phyloP scores from a whole-genome alignment of 2,329 filamentous ascomycete genomes.

The Leptographium lundbergii region DNA sequence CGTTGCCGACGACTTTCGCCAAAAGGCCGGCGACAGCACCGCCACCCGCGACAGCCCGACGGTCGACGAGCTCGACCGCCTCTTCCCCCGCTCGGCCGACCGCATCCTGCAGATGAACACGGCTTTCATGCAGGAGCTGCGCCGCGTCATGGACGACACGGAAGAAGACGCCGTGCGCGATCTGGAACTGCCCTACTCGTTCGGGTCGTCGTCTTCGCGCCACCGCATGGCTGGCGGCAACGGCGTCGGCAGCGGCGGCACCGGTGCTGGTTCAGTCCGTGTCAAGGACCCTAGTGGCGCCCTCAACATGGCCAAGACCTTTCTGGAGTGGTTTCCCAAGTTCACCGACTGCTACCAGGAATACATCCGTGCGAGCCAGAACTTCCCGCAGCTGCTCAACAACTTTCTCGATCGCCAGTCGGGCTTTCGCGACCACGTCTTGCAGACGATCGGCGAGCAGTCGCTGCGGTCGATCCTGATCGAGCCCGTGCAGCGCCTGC shows the following conservation, averaged over 20 bases:
- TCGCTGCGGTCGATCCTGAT: slow-evolving; percentile 82
- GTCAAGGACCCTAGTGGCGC: slow-evolving; percentile 65
- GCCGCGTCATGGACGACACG: slow-evolving; percentile 65
- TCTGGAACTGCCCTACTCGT: slow-evolving; percentile 43
- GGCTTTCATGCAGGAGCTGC: slow-evolving; percentile 65
- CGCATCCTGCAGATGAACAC: slow-evolving; percentile 72
- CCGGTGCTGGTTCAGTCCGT: slow-evolving; percentile 27
- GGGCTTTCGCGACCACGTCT: slow-evolving; percentile 68
- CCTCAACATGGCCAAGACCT: slow-evolving; percentile 62
- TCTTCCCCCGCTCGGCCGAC: slow-evolving; percentile 74
- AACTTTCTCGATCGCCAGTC: slow-evolving; percentile 68
- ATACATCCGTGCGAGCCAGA: slow-evolving; percentile 82
- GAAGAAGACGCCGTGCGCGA: slow-evolving; percentile 70
- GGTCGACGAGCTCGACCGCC: slow-evolving; percentile 55
- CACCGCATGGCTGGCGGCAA: slow-evolving; percentile 17
- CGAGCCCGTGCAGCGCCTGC: slow-evolving; percentile 87
- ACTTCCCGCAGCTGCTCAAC: slow-evolving; percentile 72
- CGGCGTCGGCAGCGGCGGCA: slow-evolving; percentile 25
- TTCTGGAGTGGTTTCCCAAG: slow-evolving; percentile 84
- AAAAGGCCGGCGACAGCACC: slow-evolving; percentile 48
- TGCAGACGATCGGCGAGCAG: slow-evolving; percentile 79
- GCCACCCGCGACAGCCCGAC: slow-evolving; percentile 56
- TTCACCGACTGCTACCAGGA: slow-evolving; percentile 87
- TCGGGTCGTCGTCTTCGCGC: slow-evolving; percentile 16
- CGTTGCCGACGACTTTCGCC: slow-evolving; percentile 68